Percentiles rank a stretch among this genome's conserved stretches.
These are phyloP conservation scores for Daldinia loculata DNA, from an alignment of 495 filamentous ascomycete species.

Conservation along the genomic window DNA sequence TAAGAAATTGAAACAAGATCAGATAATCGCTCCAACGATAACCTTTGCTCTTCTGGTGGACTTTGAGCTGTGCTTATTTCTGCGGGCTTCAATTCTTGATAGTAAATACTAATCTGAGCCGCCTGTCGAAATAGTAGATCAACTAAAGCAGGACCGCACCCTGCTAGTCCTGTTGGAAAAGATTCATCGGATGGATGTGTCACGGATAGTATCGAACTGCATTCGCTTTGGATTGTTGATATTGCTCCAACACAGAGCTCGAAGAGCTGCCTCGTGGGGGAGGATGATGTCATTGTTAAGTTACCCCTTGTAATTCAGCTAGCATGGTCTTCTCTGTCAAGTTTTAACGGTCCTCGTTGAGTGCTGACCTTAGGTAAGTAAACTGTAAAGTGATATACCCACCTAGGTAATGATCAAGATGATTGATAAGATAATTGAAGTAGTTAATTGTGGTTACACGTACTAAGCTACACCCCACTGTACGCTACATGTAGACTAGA, in stretches of 20 bases:
- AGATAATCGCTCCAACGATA: slow-evolving; percentile 49
- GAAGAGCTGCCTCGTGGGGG: slow-evolving; percentile 37
- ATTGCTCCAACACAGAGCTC: slow-evolving; percentile 33
- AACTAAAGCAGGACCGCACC: slow-evolving; percentile 49
- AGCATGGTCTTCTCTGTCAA: too few species aligned
- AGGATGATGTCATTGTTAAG: slow-evolving; percentile 23
- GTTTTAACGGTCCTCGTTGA: too few species aligned
- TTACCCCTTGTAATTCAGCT: too few species aligned
- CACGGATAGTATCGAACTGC: slow-evolving; percentile 29
- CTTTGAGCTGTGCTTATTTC: not conserved
- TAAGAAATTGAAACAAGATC: slow-evolving; percentile 57
- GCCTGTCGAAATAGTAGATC: slow-evolving; percentile 52
- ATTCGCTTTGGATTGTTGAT: slow-evolving; percentile 44
- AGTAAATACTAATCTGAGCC: slow-evolving; percentile 32
- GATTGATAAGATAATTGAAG: not conserved
- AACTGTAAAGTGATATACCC: too few species aligned
- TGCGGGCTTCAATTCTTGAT: slow-evolving; percentile 10
- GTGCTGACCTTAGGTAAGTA: not conserved
- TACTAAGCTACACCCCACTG: not conserved
- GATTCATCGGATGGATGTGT: not conserved
- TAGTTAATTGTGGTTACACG: not conserved
- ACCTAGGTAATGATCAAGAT: not conserved
- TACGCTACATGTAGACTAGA: too few species aligned
- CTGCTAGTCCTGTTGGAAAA: slow-evolving; percentile 46
- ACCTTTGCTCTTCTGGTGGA: slow-evolving; percentile 10